These are phyloP conservation scores for Carallia brachiata DNA, from an alignment of 345 rosid species.

Conservation along the genomic window DNA sequence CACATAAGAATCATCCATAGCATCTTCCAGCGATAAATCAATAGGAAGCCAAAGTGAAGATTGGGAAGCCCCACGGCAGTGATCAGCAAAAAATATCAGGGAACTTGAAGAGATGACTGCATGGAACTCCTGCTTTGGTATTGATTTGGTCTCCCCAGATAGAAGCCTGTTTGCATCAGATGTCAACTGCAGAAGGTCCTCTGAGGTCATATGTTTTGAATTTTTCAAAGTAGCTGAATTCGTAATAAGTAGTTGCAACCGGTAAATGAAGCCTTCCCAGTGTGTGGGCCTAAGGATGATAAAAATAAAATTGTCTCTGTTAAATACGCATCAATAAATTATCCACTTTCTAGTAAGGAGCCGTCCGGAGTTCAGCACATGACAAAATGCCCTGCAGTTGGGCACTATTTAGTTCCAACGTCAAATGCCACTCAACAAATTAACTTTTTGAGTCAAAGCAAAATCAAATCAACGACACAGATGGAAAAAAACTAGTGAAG, in stretches of 20 bases:
- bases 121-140: conserved; percentile 50
- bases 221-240: conserved; percentile 64
- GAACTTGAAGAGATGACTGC: conserved; percentile 56
- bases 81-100: conserved; percentile 56
- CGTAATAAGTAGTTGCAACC: conserved; percentile 52
- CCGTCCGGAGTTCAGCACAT: conserved; percentile 5
- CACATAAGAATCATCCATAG: conserved; percentile 81
- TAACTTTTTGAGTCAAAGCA: background rate
- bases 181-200: conserved; percentile 54
- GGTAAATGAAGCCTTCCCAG: conserved; percentile 70
- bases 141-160: conserved; percentile 46
- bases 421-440: conserved; percentile 1
- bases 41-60: conserved; percentile 89
- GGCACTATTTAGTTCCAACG: background rate
- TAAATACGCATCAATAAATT: background rate
- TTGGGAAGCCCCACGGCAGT: conserved; percentile 60
- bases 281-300: conserved; percentile 56
- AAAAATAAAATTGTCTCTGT: background rate
- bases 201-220: conserved; percentile 55
- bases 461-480: background rate
- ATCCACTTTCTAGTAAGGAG: background rate
- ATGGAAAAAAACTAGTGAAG: conserved; percentile 1
- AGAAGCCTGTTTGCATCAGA: conserved; percentile 46
- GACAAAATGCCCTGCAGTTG: background rate
- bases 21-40: conserved; percentile 92